Conservation (phyloP, 768 basidiomycete species). For the Tephrocybe sp. region DNA sequence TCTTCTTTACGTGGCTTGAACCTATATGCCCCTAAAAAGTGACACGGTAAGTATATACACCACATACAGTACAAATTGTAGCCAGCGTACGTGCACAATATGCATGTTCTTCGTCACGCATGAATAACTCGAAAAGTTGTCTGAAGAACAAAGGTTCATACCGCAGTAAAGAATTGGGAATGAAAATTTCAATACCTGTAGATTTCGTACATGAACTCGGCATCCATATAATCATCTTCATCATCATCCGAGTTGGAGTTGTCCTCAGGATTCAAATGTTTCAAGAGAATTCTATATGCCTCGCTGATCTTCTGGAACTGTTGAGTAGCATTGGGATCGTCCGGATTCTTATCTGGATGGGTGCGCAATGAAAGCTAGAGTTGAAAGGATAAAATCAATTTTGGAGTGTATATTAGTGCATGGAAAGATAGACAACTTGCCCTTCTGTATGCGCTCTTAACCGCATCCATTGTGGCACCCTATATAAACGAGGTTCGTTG, state of each 20-base stretch:
- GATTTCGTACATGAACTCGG: constrained; percentile 24
- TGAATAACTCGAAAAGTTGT: constrained; percentile 42
- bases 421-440: constrained; percentile 31
- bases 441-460: constrained; percentile 71
- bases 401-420: background rate
- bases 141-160: constrained; percentile 10
- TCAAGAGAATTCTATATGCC: constrained; percentile 63
- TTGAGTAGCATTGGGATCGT: constrained; percentile 61
- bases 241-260: constrained; percentile 31
- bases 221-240: constrained; percentile 36
- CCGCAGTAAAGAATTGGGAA: background rate
- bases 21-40: constrained; percentile 11
- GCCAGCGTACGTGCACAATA: constrained; percentile 9
- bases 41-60: background rate
- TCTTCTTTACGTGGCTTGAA: constrained; percentile 23
- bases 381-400: background rate
- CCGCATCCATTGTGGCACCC: constrained; percentile 62
- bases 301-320: constrained; percentile 71
- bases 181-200: constrained; percentile 40
- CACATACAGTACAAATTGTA: background rate
- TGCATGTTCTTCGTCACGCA: constrained; percentile 31
- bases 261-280: constrained; percentile 50
- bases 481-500: constrained; percentile 23
- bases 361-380: constrained; percentile 60
- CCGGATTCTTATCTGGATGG: constrained; percentile 78